Evolutionary conservation across 805 yeast species (phyloP).

Genomic region (Kurtzmaniella fragi): DNA sequence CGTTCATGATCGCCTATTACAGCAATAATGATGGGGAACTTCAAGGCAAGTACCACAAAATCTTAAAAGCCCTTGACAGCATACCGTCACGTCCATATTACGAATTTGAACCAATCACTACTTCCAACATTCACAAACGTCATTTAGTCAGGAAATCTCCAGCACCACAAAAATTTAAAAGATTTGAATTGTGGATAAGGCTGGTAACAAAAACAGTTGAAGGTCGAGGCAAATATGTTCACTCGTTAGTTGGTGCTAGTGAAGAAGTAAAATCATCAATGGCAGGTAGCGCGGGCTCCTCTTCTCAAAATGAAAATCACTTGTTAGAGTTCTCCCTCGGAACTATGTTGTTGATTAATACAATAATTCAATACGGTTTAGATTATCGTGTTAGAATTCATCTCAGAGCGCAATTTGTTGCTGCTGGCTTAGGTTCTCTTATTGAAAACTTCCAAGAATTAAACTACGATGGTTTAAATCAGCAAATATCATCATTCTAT

Average conservation of each 20-base stretch:
- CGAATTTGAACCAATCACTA: conserved; percentile 24
- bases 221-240: conserved; percentile 80
- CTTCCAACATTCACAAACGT: conserved; percentile 10
- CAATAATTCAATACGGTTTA: conserved; percentile 47
- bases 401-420: conserved; percentile 54
- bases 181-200: conserved; percentile 69
- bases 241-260: conserved; percentile 88
- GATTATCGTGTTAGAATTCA: conserved; percentile 47
- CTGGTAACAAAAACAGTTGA: conserved; percentile 63
- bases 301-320: conserved; percentile 53
- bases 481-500: conserved; percentile 60
- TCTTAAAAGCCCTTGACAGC: conserved; percentile 47
- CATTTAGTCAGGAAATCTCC: conserved; percentile 33
- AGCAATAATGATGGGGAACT: conserved; percentile 22
- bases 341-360: conserved; percentile 65
- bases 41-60: conserved; percentile 49
- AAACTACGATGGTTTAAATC: conserved; percentile 53
- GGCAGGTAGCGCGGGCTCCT: conserved; percentile 32
- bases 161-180: conserved; percentile 31
- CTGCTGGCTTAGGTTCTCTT: conserved; percentile 51
- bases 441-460: conserved; percentile 49
- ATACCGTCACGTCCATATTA: conserved; percentile 34
- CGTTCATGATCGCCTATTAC: conserved; percentile 40
- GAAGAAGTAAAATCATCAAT: conserved; percentile 60
- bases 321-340: conserved; percentile 67